A percentile compares a stretch with the other conserved stretches of the same genome.
phyloP scores from a whole-genome alignment of 495 filamentous ascomycete genomes.

The Aspergillus haitiensis region DNA sequence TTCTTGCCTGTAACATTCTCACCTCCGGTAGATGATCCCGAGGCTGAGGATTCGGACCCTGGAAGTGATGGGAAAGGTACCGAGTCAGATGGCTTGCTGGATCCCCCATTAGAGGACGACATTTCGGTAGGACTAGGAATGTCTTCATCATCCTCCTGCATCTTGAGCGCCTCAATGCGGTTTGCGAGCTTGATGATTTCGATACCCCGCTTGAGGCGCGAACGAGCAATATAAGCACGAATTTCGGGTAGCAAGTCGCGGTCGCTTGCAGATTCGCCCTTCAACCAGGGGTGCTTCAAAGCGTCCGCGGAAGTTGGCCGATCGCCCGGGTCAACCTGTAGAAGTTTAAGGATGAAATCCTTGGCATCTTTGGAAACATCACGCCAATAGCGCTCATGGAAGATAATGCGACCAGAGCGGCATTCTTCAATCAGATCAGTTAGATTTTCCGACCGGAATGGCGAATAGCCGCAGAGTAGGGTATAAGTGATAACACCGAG shows the following conservation, averaged over 20 bases:
- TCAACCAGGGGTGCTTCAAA: slow-evolving; percentile 85
- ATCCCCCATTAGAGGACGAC: slow-evolving; percentile 25
- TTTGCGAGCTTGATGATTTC: slow-evolving; percentile 96
- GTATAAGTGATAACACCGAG: slow-evolving; percentile 99
- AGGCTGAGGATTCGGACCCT: slow-evolving; percentile 17
- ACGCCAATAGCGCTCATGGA: slow-evolving; percentile 98
- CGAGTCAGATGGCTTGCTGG: slow-evolving; percentile 14
- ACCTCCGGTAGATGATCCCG: slow-evolving; percentile 22
- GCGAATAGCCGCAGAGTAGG: slow-evolving; percentile 97
- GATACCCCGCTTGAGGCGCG: slow-evolving; percentile 88
- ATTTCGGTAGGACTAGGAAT: slow-evolving; percentile 59
- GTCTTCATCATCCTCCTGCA: slow-evolving; percentile 88
- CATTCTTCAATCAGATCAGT: slow-evolving; percentile 96
- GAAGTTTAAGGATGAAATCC: slow-evolving; percentile 81
- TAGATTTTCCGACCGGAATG: slow-evolving; percentile 92
- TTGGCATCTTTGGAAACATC: slow-evolving; percentile 96
- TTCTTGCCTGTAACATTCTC: slow-evolving; percentile 49
- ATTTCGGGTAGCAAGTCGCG: slow-evolving; percentile 98
- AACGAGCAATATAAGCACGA: slow-evolving; percentile 87
- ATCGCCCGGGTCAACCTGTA: slow-evolving; percentile 76
- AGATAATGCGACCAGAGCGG: slow-evolving; percentile 81
- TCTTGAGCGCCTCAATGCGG: slow-evolving; percentile 94
- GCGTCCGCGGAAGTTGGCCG: slow-evolving; percentile 81
- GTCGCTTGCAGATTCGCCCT: slow-evolving; percentile 83
- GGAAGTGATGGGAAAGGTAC: slow-evolving; percentile 26